Evolutionary conservation across 257 asterid genomes (phyloP), one percentile per base, ranked within the genome.

Genomic region (Nicotiana paniculata): DNA sequence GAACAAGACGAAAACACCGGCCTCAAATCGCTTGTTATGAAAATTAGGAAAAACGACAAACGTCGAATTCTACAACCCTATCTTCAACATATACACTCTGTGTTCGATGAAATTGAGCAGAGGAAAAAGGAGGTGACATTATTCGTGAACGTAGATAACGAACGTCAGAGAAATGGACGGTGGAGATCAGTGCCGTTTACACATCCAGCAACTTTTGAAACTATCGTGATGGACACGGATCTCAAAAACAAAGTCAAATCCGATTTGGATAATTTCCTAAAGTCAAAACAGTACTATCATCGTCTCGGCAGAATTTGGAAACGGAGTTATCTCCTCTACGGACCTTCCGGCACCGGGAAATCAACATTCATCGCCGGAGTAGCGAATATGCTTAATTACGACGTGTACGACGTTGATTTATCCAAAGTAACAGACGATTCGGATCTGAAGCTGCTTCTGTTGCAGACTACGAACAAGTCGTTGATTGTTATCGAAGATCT

Each of bases 221-320:
- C 98, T 54, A 82, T 93, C 28, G 93, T 91, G 65, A 92, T 95
- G 99, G 99, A 93, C 77, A 28, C 89, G 83, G 99, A 93, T 90
- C 91, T 95, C 88, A 95, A 95, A 82, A 82, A 87, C 82, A 88
- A 93, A 62, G 88, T 95, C 72, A 93, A 93, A 75, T 89, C 93
- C 35, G 99, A 93, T 83, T 87, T 91, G 12, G 99, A 95, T 61
- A 82, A 82, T 18, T 95, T 95, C 68, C 64, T 86, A 35, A 95
- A 95, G 84, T 89, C 97, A 81, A 92, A 89, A 82, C 97, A 93
- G 90, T 91, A 91, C 37, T 95, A 95, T 84, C 92, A 92, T 86
- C 88, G 98, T 0, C 85, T 93, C 61, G 99, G 99, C 75, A 93
- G 93, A 6, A 92, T 95, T n/a, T 95, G 99, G 99, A 95, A 95